Evolutionary conservation across 768 basidiomycete species (phyloP), one percentile per base, ranked within the genome.

Genomic region (Dioszegia aurantiaca): DNA sequence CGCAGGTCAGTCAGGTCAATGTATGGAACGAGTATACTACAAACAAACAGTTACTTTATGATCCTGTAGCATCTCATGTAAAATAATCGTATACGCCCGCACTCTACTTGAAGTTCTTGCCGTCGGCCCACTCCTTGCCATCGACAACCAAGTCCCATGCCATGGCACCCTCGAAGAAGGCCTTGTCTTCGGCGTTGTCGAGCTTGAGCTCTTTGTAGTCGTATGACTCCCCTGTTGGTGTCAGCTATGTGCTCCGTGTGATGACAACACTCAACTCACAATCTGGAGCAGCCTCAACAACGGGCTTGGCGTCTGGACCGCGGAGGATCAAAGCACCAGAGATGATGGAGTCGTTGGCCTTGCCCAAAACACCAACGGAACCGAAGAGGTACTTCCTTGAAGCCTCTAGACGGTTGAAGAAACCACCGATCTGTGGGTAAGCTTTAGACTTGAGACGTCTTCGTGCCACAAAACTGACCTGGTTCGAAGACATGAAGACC

Each of bases 351-450:
- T 89, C 81, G 79, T 88, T 88, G 74, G 81, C 51, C 69, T 79
- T 78, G 73, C 95, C 94, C 58, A 93, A 85, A 21, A 99, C 95
- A 76, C 90, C 91, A 44, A 91, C 77, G 42, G 90, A 93, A 14
- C 87, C 94, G 77, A 97, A 95, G 64, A 93, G 83, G 82, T 95
- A 94, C 79, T 95, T 94, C 78, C 94, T 87, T 23, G 92, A 91
- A 10, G 85, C 95, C 80, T 98, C 95, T 9, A 99, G 85, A 58
- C 95, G 90, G 83, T 93, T 79, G 84, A 93, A 97, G 86, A 94
- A 91, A 17, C 94, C 94, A 59, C 85, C 84, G 72, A 95, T 85
- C 78, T 88, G 47, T n/a, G 52, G 36, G 46, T 48, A 40, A 62
- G 54, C 48, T 45, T 52, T 30, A 42, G 33, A 3, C 27, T 8